Conservation (phyloP, 345 rosid species). For the Sisymbrium altissimum region DNA sequence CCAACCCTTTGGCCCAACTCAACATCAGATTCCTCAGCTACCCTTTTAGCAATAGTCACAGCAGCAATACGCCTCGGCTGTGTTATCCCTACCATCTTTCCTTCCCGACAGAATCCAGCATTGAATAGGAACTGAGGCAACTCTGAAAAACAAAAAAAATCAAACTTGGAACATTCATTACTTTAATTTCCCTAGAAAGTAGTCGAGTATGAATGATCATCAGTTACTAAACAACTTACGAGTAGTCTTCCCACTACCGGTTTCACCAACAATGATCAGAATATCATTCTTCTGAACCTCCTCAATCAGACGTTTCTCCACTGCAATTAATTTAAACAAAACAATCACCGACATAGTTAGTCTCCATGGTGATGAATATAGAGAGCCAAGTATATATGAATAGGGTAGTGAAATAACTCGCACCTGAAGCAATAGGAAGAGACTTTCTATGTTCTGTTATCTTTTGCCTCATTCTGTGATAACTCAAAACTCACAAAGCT, state of each 20-base stretch:
- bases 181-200: neutral
- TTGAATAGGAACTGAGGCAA: conserved; percentile 74
- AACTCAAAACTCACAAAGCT: conserved; percentile 2
- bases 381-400: neutral
- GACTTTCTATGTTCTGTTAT: conserved; percentile 63
- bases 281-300: conserved; percentile 61
- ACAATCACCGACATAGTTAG: conserved; percentile 6
- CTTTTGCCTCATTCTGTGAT: conserved; percentile 43
- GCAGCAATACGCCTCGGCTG: conserved; percentile 97
- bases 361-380: neutral
- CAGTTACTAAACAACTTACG: conserved; percentile 44
- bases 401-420: neutral
- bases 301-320: conserved; percentile 66
- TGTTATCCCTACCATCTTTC: conserved; percentile 71
- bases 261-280: conserved; percentile 89
- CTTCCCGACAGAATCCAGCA: conserved; percentile 75
- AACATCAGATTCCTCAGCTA: conserved; percentile 81
- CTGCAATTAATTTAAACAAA: conserved; percentile 29
- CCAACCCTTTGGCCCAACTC: conserved; percentile 82
- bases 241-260: conserved; percentile 96
- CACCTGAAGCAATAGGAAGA: conserved; percentile 88
- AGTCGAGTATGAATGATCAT: neutral
- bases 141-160: conserved; percentile 43
- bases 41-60: conserved; percentile 79
- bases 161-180: neutral